These are phyloP conservation scores for Russula virescens DNA, from an alignment of 768 basidiomycete genomes.

Conservation along the genomic window DNA sequence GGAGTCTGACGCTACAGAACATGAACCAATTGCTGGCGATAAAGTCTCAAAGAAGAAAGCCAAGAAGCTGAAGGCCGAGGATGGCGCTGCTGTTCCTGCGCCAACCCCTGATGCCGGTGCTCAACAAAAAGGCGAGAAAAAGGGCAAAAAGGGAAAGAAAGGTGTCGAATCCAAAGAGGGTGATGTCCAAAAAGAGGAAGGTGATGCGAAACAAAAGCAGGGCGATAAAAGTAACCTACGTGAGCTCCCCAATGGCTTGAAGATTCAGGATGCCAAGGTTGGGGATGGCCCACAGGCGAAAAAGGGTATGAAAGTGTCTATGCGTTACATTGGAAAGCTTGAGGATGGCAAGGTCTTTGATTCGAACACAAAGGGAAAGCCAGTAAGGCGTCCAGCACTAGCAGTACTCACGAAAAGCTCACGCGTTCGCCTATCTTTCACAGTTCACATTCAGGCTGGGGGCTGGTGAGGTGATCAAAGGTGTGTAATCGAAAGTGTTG, in stretches of 20 bases:
- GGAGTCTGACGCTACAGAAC: conserved; percentile 50
- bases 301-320: conserved; percentile 71
- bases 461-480: conserved; percentile 88
- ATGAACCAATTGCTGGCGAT: conserved; percentile 32
- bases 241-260: conserved; percentile 65
- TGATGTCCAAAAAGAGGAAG: conserved; percentile 21
- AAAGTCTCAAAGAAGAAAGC: conserved; percentile 55
- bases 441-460: conserved; percentile 80
- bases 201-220: conserved; percentile 29
- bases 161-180: conserved; percentile 26
- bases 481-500: conserved; percentile 32
- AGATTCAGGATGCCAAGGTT: conserved; percentile 66
- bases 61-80: conserved; percentile 70
- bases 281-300: conserved; percentile 87
- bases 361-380: conserved; percentile 77
- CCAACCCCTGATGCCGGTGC: conserved; percentile 26
- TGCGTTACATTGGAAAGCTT: conserved; percentile 94
- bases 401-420: not conserved
- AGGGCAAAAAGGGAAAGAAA: conserved; percentile 34
- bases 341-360: conserved; percentile 72
- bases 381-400: conserved; percentile 44
- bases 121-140: conserved; percentile 34
- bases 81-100: conserved; percentile 38
- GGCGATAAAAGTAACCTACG: conserved; percentile 33
- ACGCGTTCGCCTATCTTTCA: conserved; percentile 17